Base-by-base conservation (phyloP, 2,329 filamentous ascomycete species). In the Fusarium sp. region DNA sequence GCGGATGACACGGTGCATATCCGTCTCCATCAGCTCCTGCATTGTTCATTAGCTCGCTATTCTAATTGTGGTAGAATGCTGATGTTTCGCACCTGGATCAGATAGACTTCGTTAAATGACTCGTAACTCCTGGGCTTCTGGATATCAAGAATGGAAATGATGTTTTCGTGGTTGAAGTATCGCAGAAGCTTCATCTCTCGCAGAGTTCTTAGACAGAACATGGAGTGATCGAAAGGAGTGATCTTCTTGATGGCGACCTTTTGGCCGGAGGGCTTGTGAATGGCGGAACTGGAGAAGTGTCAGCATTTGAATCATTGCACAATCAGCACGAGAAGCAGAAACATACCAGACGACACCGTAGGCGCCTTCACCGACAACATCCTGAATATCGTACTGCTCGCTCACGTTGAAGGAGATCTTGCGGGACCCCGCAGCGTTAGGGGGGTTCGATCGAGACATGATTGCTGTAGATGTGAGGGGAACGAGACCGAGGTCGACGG, bases 181-280 rank as follows among this genome's bases (percentile, higher is more conserved):
- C 96, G 90, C 77, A 99, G 85, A 61, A 99, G 87, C 88, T 99
- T 99, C 96, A 99, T 99, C 84, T 99, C 96, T 81, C 96, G 94
- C 73, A 99, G 86, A 2, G 96, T 99, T 80, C 96, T 88, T 77
- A 99, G 85, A 81, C 95, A 98, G 87, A 98, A 98, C 94, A 98
- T 98, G 80, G 94, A 97, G 81, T 98, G 96, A 78, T 99, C 96
- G 82, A 99, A 99, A 8, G 96, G 96, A 1, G 94, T 98, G 77
- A 99, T 99, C 88, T 99, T 99, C 88, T 99, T 99, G 87, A 99
- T 99, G 67, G 96, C 96, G 65, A 99, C 96, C 84, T 98, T 98
- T 83, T 99, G 96, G 69, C 94, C 91, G 0, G 96, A 98, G 24
- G 96, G 96, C 84, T 98, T 98, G 86, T 99, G 96, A 74, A 98